Evolutionary conservation across 1,139 yeast genomes (phyloP).

Genomic region (Debaryomycetaceae sp.): DNA sequence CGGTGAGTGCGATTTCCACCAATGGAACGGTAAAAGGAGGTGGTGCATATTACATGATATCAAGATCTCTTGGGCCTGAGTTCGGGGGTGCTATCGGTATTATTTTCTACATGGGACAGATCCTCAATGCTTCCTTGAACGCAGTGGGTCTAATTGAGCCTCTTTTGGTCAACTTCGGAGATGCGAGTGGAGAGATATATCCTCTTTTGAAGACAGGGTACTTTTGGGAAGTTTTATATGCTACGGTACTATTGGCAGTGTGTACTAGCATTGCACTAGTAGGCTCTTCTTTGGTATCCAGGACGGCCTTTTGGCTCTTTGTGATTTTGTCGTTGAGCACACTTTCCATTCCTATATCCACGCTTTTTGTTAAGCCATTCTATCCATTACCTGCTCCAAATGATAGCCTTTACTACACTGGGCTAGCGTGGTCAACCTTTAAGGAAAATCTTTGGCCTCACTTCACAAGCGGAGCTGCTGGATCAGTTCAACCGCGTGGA

Average conservation of each 20-base stretch:
- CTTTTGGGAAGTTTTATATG: conserved; percentile 57
- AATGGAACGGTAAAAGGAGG: conserved; percentile 84
- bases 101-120: conserved; percentile 74
- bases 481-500: conserved; percentile 61
- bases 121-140: conserved; percentile 69
- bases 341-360: conserved; percentile 77
- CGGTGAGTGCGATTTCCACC: conserved; percentile 76
- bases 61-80: conserved; percentile 76
- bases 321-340: conserved; percentile 69
- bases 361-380: conserved; percentile 58
- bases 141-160: conserved; percentile 83
- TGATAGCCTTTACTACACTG: conserved; percentile 58
- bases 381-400: conserved; percentile 44
- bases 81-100: conserved; percentile 83
- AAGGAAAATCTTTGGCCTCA: conserved; percentile 66
- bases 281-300: conserved; percentile 81
- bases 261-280: conserved; percentile 80
- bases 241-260: conserved; percentile 59
- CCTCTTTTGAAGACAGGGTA: conserved; percentile 52
- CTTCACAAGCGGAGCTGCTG: conserved; percentile 90
- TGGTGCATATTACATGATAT: conserved; percentile 81
- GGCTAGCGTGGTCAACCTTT: conserved; percentile 67
- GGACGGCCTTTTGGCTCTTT: conserved; percentile 76
- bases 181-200: conserved; percentile 52
- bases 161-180: conserved; percentile 62